Conservation (phyloP, 495 filamentous ascomycete species). For the Letharia columbiana region DNA sequence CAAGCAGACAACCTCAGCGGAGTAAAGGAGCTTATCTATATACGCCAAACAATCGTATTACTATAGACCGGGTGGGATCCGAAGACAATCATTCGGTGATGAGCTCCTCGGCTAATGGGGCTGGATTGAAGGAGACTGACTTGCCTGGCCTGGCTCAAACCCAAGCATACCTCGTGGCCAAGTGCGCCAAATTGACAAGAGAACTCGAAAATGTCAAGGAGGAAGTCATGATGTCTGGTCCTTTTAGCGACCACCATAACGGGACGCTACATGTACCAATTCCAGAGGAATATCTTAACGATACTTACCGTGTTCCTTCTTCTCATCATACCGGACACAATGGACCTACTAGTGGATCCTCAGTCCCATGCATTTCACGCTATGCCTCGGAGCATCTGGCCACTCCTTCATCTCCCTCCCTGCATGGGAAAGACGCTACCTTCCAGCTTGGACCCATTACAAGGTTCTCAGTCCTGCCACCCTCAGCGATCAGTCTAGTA, state of each 20-base stretch:
- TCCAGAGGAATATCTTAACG: background rate
- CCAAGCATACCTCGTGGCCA: slow-evolving; percentile 11
- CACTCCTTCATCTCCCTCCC: background rate
- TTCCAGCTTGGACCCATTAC: background rate
- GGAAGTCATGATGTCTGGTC: background rate
- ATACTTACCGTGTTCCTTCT: background rate
- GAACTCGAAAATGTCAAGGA: slow-evolving; percentile 7
- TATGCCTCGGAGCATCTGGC: background rate
- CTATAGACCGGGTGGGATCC: background rate
- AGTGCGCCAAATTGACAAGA: slow-evolving; percentile 5
- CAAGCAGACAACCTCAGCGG: background rate
- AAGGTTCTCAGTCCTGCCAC: slow-evolving; percentile 5
- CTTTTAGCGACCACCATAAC: no score
- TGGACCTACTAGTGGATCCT: background rate
- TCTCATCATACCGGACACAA: background rate
- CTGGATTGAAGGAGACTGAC: background rate
- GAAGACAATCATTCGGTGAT: background rate
- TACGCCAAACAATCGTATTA: background rate
- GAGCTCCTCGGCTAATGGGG: background rate
- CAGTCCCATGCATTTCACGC: background rate
- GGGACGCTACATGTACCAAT: background rate
- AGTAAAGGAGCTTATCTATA: background rate
- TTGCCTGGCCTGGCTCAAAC: background rate
- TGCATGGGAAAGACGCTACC: background rate
- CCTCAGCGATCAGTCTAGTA: background rate